A percentile compares a stretch with the other conserved stretches of the same genome.
Conservation (phyloP, 805 yeast species). For the Kodamaea fukazawae region DNA sequence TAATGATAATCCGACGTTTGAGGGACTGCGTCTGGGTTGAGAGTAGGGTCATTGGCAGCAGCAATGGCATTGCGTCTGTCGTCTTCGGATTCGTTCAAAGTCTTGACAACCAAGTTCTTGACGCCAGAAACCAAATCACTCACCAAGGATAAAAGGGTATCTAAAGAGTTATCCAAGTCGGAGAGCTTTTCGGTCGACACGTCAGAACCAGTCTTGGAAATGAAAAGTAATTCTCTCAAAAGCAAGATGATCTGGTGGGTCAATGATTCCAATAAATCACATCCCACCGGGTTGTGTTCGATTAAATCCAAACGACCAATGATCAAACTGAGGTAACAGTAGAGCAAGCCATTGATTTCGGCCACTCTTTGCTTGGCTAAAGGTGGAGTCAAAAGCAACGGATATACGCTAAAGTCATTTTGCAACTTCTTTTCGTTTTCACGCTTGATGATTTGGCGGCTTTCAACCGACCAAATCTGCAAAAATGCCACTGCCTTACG, state of each 20-base stretch:
- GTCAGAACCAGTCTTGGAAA: constrained; percentile 50
- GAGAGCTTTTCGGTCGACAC: constrained; percentile 36
- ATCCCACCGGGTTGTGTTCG: constrained; percentile 69
- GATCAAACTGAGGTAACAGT: constrained; percentile 61
- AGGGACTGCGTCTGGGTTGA: not conserved
- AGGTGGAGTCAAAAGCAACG: constrained; percentile 54
- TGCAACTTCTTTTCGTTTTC: constrained; percentile 34
- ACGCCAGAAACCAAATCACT: constrained; percentile 65
- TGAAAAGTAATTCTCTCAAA: constrained; percentile 59
- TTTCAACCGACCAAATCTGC: constrained; percentile 70
- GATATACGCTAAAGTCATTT: constrained; percentile 40
- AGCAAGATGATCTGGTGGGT: constrained; percentile 67
- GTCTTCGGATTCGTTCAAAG: constrained; percentile 42
- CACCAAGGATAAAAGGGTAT: constrained; percentile 55
- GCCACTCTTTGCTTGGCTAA: constrained; percentile 58
- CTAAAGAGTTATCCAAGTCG: constrained; percentile 51
- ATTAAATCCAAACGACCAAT: constrained; percentile 77
- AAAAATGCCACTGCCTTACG: constrained; percentile 63
- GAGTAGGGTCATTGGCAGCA: not conserved
- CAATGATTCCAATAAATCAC: constrained; percentile 62
- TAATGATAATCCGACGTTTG: constrained; percentile 41
- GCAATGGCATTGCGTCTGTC: constrained; percentile 23
- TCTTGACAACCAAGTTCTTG: constrained; percentile 56
- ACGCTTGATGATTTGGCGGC: constrained; percentile 43
- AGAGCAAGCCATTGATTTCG: constrained; percentile 59